phyloP scores from a whole-genome alignment of 164 flowering plant species.

The Vitis vinifera region DNA sequence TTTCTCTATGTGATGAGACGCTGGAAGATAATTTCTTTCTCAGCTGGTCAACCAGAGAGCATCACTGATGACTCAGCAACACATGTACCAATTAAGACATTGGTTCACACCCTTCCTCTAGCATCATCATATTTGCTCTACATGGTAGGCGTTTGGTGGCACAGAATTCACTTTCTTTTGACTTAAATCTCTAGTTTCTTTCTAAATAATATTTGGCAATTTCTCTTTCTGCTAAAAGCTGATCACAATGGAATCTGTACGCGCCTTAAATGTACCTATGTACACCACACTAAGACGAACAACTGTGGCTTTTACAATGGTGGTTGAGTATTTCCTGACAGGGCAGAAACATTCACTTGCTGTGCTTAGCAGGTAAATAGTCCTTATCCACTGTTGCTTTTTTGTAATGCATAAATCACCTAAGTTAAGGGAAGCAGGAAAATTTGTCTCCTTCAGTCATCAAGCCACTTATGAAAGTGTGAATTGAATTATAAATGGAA shows the following conservation, averaged over 20 bases:
- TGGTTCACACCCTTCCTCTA: constrained; percentile 66
- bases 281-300: constrained; percentile 91
- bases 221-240: constrained; percentile 42
- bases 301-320: constrained; percentile 82
- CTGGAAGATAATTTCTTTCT: constrained; percentile 62
- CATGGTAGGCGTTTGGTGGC: constrained; percentile 56
- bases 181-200: not conserved
- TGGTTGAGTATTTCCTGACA: constrained; percentile 63
- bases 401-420: not conserved
- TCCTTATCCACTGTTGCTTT: constrained; percentile 3
- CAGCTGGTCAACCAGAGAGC: constrained; percentile 35
- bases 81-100: constrained; percentile 51
- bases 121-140: constrained; percentile 65
- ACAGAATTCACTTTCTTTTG: not conserved
- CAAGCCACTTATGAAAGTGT: not conserved
- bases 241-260: constrained; percentile 82
- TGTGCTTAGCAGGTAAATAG: constrained; percentile 61
- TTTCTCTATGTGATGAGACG: constrained; percentile 65
- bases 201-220: not conserved
- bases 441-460: not conserved
- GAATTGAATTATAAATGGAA: not conserved
- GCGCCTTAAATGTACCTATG: constrained; percentile 88
- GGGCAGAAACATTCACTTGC: constrained; percentile 58
- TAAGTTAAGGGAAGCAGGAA: not conserved
- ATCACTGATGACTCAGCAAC: constrained; percentile 24